These are phyloP conservation scores for Acanthamoeba divionensis DNA, from an alignment of 208 protist species.

Conservation along the genomic window DNA sequence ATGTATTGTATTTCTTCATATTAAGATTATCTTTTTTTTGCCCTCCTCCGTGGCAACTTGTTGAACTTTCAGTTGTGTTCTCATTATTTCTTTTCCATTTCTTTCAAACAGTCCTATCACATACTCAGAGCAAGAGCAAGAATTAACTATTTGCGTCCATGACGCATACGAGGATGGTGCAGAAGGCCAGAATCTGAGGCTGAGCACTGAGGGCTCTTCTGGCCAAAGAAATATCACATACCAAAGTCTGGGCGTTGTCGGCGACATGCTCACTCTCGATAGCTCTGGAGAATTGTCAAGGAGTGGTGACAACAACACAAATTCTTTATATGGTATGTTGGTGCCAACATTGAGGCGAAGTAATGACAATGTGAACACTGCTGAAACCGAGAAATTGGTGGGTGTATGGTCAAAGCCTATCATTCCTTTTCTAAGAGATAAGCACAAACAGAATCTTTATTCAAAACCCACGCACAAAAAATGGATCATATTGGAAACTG, in stretches of 20 bases:
- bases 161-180: background rate
- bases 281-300: background rate
- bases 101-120: background rate
- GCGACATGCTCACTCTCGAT: background rate
- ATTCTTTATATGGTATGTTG: too few species aligned
- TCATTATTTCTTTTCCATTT: background rate
- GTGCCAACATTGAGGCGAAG: too few species aligned
- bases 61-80: background rate
- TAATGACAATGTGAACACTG: background rate
- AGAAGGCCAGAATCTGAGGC: background rate
- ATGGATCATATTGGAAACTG: background rate
- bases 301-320: too few species aligned
- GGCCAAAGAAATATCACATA: background rate
- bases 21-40: background rate
- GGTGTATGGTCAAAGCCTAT: background rate
- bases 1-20: background rate
- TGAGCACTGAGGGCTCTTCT: background rate
- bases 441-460: background rate
- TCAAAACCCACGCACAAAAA: background rate
- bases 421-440: background rate
- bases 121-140: background rate
- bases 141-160: background rate
- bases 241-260: background rate
- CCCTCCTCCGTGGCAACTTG: background rate
- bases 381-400: background rate